Base-by-base conservation (phyloP, 108 stramenopile species). In the Mayamaea pseudoterrestris region DNA sequence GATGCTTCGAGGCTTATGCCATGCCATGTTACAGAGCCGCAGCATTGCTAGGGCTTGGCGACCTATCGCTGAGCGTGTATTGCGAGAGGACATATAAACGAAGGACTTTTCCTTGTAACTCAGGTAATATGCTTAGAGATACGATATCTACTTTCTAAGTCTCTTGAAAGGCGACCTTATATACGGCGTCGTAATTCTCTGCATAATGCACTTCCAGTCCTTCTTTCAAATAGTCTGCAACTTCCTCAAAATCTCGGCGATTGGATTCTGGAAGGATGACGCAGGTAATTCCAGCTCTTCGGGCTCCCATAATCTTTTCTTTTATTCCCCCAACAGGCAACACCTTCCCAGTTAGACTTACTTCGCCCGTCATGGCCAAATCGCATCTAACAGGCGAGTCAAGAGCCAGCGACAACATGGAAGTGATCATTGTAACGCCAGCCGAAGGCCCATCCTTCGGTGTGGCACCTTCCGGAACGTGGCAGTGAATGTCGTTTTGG, bases 381-480 rank as follows among this genome's bases (percentile, higher is more conserved):
- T 95, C 93, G 44, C 84, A 78, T 44, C 85, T 64, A 35, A 94
- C 74, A 2, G 98, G 83, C 35, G 50, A 67, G 18, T 72, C 80
- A 17, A 79, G 47, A 5, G 98, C 96, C 23, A 99, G 66, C 0
- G 93, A 93, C 14, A 98, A 68, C 77, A 96, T 74, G 1, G 97
- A 89, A n/a, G 94, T 96, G 18, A 86, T 85, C 91, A 96, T 93
- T 1, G 95, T 93, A 52, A 93, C 71, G 2, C 96, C 96, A 2
- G 98, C 98, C 23, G 84, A 88, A 9, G 98, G 98, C 5, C 98
- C 98, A 63, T 99, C 98, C 63, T 99, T 99, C 8, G 94, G 93
- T 27, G 95, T 97, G 5, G 96, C 94, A 14, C 96, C 98, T 63
- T 99, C 98, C 3, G 98, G 98, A n/a, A 99, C 96, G 61, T 99